phyloP scores from a whole-genome alignment of 2,329 filamentous ascomycete genomes.

The Monosporascus ibericus region DNA sequence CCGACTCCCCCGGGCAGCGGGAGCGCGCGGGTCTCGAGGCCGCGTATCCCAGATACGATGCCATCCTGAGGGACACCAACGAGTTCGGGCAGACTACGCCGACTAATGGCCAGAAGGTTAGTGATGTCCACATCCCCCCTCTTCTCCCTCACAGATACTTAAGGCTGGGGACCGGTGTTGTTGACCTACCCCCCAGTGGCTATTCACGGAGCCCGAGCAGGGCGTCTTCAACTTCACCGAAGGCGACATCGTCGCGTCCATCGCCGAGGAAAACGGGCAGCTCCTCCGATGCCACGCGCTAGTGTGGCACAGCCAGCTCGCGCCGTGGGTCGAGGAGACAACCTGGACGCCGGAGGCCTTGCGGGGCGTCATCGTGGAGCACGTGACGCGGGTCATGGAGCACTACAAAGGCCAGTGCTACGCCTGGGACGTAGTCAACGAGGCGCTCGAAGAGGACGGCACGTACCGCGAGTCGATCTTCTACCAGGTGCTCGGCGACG shows the following conservation, averaged over 20 bases:
- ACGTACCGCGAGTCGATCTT: constrained; percentile 42
- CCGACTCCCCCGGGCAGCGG: constrained; percentile 39
- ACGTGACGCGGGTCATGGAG: constrained; percentile 41
- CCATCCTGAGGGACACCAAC: constrained; percentile 43
- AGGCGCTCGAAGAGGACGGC: constrained; percentile 50
- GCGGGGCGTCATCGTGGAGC: constrained; percentile 13
- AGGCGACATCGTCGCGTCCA: constrained; percentile 43
- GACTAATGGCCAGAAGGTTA: constrained; percentile 49
- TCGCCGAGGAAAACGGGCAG: constrained; percentile 33
- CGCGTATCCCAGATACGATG: constrained; percentile 46
- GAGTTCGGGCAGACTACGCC: constrained; percentile 60
- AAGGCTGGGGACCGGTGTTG: background rate
- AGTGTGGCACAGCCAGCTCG: constrained; percentile 19
- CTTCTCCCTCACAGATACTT: background rate
- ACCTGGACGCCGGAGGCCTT: constrained; percentile 40
- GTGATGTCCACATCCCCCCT: background rate
- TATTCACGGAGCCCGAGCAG: constrained; percentile 51
- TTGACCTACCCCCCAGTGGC: constrained; percentile 34
- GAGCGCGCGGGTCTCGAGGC: constrained; percentile 40
- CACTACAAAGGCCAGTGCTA: constrained; percentile 45
- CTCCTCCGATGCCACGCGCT: constrained; percentile 46
- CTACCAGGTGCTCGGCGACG: constrained; percentile 42
- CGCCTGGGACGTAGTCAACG: constrained; percentile 54
- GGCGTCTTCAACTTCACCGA: constrained; percentile 55
- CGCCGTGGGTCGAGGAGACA: constrained; percentile 41